Evolutionary conservation across 306 rosid species (phyloP), one percentile per base, ranked within the genome.

Genomic region (Begonia fuchsioides): DNA sequence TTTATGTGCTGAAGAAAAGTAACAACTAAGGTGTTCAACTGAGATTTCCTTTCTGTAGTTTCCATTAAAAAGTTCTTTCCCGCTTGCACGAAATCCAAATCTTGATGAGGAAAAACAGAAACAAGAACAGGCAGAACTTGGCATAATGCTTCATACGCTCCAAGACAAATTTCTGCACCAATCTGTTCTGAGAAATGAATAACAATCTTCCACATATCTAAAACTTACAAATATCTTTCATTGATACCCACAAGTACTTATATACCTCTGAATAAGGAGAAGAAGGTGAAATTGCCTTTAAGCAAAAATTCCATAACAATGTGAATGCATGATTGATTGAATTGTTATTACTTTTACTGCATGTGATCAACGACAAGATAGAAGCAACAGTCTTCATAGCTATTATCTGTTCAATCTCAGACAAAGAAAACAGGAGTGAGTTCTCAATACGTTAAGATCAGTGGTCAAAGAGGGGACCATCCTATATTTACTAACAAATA

Each of bases 151-250:
- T 88, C 93, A 70, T 81, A 79, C 57, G 93, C 81, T 20, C 95
- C 97, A 67, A 88, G 80, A 76, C 58, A 40, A 62, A 84, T 68
- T 76, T 88, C 97, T 55, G 93, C 83, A 47, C 71, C 82, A 54
- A 55, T 58, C 97, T 88, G 76, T 57, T 41, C 66, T 69, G 44
- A 39, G 65, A 52, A 35, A 54, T 76, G 47, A 49, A 51, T 50
- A 19, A 12, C 11, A 32, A 19, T 7, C 38, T 44, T 45, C 46
- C 20, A 3, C 53, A 44, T 55, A 18, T 51, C 16, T 57, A 4
- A 59, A 64, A 65, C 43, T 5, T 14, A 32, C 17, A 59, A 38
- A 39, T 14, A 1, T 26, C 51, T 54, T 56, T 17, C 44, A 52
- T 38, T 49, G 65, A 49, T 60, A 38, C 69, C 47, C 55, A 46